Conservation (phyloP, 2,329 filamentous ascomycete genomes). For the Botrytis porri region DNA sequence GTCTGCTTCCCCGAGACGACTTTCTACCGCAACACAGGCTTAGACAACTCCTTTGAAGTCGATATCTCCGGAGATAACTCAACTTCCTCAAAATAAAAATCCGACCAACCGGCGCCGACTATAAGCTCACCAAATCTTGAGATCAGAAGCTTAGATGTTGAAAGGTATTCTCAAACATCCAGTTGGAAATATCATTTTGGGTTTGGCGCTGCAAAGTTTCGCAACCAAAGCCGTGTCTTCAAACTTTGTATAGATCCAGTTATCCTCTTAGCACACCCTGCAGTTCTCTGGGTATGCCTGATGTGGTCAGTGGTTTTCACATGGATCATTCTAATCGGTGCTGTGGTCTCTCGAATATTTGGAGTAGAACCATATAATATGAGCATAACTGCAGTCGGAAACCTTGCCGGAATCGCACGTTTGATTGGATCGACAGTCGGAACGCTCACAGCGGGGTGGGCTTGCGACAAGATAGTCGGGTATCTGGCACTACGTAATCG, state of each 20-base stretch:
- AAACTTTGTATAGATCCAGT: not conserved
- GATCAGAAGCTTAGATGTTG: not conserved
- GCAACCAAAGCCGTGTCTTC: not conserved
- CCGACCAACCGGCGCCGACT: not conserved
- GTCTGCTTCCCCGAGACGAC: not conserved
- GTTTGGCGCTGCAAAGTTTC: not conserved
- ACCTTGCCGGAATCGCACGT: not conserved
- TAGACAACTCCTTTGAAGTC: not conserved
- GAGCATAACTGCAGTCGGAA: not conserved
- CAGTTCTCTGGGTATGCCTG: not conserved
- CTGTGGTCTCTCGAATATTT: not conserved
- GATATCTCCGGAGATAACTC: not conserved
- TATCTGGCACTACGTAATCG: not conserved
- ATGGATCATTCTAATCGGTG: not conserved
- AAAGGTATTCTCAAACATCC: not conserved
- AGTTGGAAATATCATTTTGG: not conserved
- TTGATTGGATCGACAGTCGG: not conserved
- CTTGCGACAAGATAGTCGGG: not conserved
- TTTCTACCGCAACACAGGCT: not conserved
- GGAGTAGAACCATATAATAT: not conserved
- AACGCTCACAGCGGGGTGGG: not conserved
- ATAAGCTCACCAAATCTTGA: not conserved
- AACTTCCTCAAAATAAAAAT: not conserved
- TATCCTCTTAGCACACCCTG: not conserved
- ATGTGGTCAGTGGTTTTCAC: not conserved